A percentile compares a stretch with the other conserved stretches of the same genome.
These are phyloP conservation scores for Ophiostoma populinum DNA, from an alignment of 2,329 filamentous ascomycete species.

Conservation along the genomic window DNA sequence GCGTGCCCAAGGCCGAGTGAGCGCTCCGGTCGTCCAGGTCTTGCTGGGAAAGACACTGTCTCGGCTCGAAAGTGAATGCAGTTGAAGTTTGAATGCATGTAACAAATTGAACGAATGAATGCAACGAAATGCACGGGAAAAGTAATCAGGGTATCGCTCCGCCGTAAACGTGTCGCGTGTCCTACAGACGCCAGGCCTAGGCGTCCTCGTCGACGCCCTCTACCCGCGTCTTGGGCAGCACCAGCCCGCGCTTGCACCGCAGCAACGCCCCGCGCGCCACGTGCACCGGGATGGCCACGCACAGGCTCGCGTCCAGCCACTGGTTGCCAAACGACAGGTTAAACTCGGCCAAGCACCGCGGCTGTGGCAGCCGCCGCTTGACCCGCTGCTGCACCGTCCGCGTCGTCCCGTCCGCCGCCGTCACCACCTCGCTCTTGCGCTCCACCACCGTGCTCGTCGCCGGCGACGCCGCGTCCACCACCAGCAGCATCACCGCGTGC, in stretches of 20 bases:
- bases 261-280: conserved; percentile 15
- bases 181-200: conserved; percentile 3
- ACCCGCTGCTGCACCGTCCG: conserved; percentile 3
- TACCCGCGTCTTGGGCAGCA: conserved; percentile 4
- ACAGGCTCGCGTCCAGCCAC: conserved; percentile 21
- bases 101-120: background rate
- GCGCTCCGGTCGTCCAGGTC: too few species aligned
- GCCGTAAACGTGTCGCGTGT: background rate
- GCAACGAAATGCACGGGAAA: background rate
- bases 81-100: background rate
- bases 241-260: conserved; percentile 7
- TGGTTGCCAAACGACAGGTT: conserved; percentile 17
- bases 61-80: too few species aligned
- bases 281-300: conserved; percentile 20
- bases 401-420: background rate
- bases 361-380: conserved; percentile 11
- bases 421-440: background rate
- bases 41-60: too few species aligned
- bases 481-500: conserved; percentile 28
- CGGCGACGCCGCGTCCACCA: conserved; percentile 21
- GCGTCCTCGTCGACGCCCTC: conserved; percentile 8
- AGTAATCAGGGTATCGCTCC: background rate
- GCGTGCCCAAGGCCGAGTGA: conserved; percentile 21
- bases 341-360: conserved; percentile 17
- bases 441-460: too few species aligned